Conservation (phyloP, 352 stramenopile species). For the Pythium pyrilobum region DNA sequence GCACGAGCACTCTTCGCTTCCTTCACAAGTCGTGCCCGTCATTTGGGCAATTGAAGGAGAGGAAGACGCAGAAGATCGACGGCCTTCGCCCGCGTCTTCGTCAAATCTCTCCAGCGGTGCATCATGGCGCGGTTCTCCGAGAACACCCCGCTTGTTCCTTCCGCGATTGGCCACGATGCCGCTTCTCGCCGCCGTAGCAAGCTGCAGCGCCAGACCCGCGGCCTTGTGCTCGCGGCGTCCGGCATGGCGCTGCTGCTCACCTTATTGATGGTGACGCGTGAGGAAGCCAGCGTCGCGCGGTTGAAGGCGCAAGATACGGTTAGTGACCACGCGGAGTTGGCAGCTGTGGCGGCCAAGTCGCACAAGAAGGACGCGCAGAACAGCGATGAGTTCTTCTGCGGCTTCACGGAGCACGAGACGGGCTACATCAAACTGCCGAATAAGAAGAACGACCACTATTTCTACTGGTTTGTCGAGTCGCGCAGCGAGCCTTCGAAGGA, state of each 20-base stretch:
- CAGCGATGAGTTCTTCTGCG: conserved; percentile 33
- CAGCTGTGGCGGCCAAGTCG: too few species aligned
- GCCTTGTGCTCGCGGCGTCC: conserved; percentile 17
- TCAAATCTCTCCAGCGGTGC: neutral
- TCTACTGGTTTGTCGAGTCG: conserved; percentile 67
- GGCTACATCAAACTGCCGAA: conserved; percentile 49
- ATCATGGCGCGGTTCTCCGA: conserved; percentile 10
- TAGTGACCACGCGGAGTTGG: neutral
- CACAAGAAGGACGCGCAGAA: neutral
- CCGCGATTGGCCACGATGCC: neutral
- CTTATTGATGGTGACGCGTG: conserved; percentile 24
- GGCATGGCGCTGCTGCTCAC: conserved; percentile 30
- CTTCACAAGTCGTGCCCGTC: neutral
- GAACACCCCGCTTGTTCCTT: conserved; percentile 11
- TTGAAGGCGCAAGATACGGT: neutral
- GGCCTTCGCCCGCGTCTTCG: neutral
- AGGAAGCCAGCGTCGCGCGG: conserved; percentile 4
- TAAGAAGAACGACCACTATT: conserved; percentile 53
- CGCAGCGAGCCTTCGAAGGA: conserved; percentile 27
- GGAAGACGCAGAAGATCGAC: neutral
- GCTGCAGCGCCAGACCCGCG: neutral
- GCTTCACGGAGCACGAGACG: conserved; percentile 33
- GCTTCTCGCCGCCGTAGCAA: neutral
- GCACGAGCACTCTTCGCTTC: neutral
- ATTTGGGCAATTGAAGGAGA: neutral